Evolutionary conservation across 805 yeast species (phyloP).

Genomic region (Limtongia smithiae): DNA sequence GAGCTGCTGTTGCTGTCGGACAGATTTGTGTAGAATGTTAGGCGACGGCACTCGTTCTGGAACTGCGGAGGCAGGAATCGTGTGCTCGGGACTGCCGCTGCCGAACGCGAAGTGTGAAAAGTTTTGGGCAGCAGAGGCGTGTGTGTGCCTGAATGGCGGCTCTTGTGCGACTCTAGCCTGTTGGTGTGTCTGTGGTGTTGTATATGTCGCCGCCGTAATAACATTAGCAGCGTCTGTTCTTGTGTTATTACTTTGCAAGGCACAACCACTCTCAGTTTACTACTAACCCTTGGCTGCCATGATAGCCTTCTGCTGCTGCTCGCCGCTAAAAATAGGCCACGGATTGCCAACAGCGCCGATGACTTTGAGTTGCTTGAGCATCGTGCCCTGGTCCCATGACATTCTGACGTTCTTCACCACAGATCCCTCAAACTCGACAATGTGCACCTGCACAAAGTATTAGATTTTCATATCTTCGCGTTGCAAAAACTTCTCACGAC

Average conservation of each 20-base stretch:
- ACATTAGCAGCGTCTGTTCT: conserved; percentile 11
- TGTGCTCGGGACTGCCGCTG: conserved; percentile 23
- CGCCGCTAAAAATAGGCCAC: conserved; percentile 33
- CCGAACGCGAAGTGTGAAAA: too few species aligned
- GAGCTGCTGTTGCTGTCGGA: conserved; percentile 14
- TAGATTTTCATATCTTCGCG: too few species aligned
- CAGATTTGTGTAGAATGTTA: conserved; percentile 1
- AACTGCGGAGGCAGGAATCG: conserved; percentile 1
- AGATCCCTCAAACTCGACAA: conserved; percentile 16
- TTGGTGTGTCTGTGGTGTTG: conserved; percentile 8
- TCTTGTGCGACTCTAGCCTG: conserved; percentile 23
- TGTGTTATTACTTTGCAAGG: neutral
- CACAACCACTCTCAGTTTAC: neutral
- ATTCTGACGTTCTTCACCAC: conserved; percentile 27
- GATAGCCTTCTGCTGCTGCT: conserved; percentile 26
- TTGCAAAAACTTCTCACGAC: neutral
- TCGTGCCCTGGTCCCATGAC: conserved; percentile 34
- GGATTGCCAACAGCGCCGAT: conserved; percentile 35
- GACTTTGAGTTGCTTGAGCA: conserved; percentile 33
- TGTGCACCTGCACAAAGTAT: conserved; percentile 10
- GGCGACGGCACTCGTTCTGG: conserved; percentile 7
- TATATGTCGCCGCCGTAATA: neutral
- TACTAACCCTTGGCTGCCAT: conserved; percentile 6
- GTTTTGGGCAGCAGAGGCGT: too few species aligned
- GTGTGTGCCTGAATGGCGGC: conserved; percentile 24